Evolutionary conservation across 108 stramenopile species (phyloP).

Genomic region (Skeletonema costatum): DNA sequence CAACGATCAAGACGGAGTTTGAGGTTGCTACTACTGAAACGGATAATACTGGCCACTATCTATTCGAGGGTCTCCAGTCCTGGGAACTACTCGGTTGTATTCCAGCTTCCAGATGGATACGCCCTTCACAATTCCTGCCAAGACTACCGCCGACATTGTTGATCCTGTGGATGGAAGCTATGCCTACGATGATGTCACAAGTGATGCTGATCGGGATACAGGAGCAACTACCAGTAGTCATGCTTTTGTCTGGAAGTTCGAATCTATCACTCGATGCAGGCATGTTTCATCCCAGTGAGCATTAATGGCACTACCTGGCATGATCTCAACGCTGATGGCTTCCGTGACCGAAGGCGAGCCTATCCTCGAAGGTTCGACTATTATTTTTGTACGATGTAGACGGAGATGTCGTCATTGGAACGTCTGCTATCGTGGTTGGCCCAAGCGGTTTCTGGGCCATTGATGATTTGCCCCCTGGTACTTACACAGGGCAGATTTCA

Average conservation of each 20-base stretch:
- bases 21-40: conserved; percentile 18
- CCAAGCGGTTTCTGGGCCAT: conserved; percentile 23
- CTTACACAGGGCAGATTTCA: conserved; percentile 12
- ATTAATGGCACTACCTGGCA: conserved; percentile 49
- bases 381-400: conserved; percentile 38
- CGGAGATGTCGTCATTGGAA: conserved; percentile 22
- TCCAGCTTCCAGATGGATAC: conserved; percentile 33
- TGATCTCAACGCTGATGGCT: conserved; percentile 44
- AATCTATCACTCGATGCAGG: conserved; percentile 47
- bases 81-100: conserved; percentile 42
- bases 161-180: conserved; percentile 35
- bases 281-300: conserved; percentile 43
- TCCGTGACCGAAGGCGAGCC: conserved; percentile 34
- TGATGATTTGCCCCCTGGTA: conserved; percentile 43
- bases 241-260: conserved; percentile 10
- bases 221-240: conserved; percentile 22
- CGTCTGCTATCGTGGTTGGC: conserved; percentile 3
- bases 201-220: conserved; percentile 37
- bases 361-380: conserved; percentile 22
- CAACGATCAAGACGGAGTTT: conserved; percentile 11
- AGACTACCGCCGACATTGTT: conserved; percentile 20
- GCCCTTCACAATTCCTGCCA: conserved; percentile 40
- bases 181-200: conserved; percentile 40
- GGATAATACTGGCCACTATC: conserved; percentile 33
- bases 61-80: conserved; percentile 23